phyloP scores from a whole-genome alignment of 306 rosid species.

The Hylodesmum podocarpum region DNA sequence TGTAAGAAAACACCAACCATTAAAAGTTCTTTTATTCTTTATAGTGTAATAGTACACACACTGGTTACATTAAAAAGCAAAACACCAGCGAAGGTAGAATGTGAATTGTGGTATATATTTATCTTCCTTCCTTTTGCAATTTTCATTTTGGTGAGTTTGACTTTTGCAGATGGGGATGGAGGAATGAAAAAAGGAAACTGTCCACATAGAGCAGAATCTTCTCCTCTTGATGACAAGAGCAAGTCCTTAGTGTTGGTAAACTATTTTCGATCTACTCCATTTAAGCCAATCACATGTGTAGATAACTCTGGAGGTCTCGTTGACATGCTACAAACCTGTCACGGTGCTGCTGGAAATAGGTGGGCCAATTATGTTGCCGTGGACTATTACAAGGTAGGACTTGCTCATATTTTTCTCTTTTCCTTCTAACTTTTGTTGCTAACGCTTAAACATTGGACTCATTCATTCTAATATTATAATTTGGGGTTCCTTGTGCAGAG shows the following conservation, averaged over 20 bases:
- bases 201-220: constrained; percentile 63
- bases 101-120: too few species aligned
- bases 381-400: constrained; percentile 66
- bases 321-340: constrained; percentile 46
- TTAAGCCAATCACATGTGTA: constrained; percentile 48
- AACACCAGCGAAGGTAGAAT: too few species aligned
- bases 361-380: constrained; percentile 46
- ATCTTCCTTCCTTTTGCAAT: constrained; percentile 50
- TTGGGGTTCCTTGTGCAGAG: constrained; percentile 44
- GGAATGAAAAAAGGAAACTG: constrained; percentile 67
- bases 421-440: not conserved
- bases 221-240: constrained; percentile 58
- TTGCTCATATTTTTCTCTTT: not conserved
- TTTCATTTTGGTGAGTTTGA: constrained; percentile 40
- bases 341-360: constrained; percentile 1
- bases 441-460: not conserved
- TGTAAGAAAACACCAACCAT: constrained; percentile 48
- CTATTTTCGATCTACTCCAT: constrained; percentile 50
- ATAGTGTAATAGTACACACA: too few species aligned
- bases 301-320: constrained; percentile 49
- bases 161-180: constrained; percentile 60
- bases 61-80: too few species aligned
- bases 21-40: not conserved
- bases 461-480: not conserved
- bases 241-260: constrained; percentile 74